phyloP scores from a whole-genome alignment of 2,329 filamentous ascomycete species.

The Massarina eburnea region DNA sequence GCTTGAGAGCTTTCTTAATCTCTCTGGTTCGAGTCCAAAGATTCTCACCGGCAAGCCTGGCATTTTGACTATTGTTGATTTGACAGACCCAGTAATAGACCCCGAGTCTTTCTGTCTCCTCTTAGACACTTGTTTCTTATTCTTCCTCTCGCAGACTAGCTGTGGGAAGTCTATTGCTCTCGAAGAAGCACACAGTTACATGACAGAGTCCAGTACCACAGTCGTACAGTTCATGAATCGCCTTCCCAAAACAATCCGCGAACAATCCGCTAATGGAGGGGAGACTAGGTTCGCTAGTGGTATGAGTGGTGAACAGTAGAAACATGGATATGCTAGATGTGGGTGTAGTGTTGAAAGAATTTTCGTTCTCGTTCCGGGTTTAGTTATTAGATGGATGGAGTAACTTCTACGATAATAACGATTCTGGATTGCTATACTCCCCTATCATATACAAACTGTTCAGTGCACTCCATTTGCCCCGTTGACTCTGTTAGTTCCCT shows the following conservation, averaged over 20 bases:
- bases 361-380: no score
- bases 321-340: no score
- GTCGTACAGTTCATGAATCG: conserved; percentile 56
- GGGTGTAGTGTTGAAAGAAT: no score
- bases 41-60: conserved; percentile 42
- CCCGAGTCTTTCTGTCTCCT: conserved; percentile 67
- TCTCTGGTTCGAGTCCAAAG: neutral
- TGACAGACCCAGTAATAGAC: conserved; percentile 71
- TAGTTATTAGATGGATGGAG: no score
- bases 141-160: conserved; percentile 58
- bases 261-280: no score
- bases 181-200: conserved; percentile 78
- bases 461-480: no score
- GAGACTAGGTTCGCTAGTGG: no score
- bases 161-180: conserved; percentile 61
- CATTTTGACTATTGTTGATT: conserved; percentile 65
- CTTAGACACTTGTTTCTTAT: conserved; percentile 69
- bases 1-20: conserved; percentile 13
- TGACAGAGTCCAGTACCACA: conserved; percentile 56
- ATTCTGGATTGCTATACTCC: no score
- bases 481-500: no score
- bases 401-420: no score
- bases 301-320: no score
- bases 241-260: conserved; percentile 64
- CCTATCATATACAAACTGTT: no score